These are phyloP conservation scores for Globisporangium ultimum DNA, from an alignment of 352 stramenopile genomes.

Conservation along the genomic window DNA sequence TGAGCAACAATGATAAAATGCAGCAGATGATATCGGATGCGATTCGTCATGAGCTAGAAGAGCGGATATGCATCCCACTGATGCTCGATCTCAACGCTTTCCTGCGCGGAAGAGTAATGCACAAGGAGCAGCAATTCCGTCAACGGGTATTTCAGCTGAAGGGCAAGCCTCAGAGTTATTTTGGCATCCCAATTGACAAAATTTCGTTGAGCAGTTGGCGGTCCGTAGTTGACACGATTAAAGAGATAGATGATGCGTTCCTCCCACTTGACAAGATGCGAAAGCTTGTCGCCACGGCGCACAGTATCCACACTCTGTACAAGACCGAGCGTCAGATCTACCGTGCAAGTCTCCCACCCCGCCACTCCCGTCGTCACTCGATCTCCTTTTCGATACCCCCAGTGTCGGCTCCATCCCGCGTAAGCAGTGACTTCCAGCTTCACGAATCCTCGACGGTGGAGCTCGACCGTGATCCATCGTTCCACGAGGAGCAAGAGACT, in stretches of 20 bases:
- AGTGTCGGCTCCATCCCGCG: conserved; percentile 6
- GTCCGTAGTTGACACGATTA: conserved; percentile 65
- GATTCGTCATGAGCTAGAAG: conserved; percentile 81
- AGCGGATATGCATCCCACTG: conserved; percentile 74
- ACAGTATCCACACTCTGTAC: conserved; percentile 74
- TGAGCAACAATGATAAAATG: conserved; percentile 72
- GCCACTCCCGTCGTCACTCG: conserved; percentile 39
- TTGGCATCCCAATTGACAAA: conserved; percentile 75
- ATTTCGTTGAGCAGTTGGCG: conserved; percentile 79
- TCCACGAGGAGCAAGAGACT: conserved; percentile 13
- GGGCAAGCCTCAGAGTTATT: conserved; percentile 77
- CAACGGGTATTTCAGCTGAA: conserved; percentile 60
- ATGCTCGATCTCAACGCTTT: conserved; percentile 54
- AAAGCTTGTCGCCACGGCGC: conserved; percentile 66
- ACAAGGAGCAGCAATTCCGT: conserved; percentile 76
- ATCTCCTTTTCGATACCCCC: conserved; percentile 17
- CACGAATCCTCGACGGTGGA: not conserved
- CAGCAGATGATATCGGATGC: conserved; percentile 77
- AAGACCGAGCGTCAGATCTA: conserved; percentile 57
- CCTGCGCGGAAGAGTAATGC: conserved; percentile 42
- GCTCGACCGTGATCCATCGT: conserved; percentile 4
- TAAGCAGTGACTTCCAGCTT: not conserved
- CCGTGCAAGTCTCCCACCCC: conserved; percentile 20
- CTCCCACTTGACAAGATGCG: conserved; percentile 83
- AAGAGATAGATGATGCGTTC: conserved; percentile 81